Base-by-base conservation (phyloP, 2,329 filamentous ascomycete genomes). In the Colletotrichum lini region DNA sequence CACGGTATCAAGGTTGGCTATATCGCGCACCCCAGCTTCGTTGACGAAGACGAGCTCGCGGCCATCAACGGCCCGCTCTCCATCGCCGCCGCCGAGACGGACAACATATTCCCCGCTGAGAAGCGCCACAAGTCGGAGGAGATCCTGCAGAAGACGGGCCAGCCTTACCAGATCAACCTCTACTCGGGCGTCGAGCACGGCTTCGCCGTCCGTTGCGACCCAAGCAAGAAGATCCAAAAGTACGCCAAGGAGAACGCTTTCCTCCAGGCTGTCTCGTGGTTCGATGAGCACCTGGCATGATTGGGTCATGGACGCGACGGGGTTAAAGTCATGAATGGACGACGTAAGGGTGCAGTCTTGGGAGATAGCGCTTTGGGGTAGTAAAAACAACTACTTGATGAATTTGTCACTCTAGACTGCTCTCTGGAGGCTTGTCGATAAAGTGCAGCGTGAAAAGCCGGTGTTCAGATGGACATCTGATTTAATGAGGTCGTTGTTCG, bases 201-300 rank as follows among this genome's bases (percentile, higher is more conserved):
- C 0, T 97, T 96, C 77, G 86, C 91, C 10, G 91, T 95, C 2
- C 89, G 93, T 66, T 86, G 85, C 38, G 92, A 96, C 78, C 70
- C 87, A 42, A 86, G 77, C 72, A 86, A 90, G 73, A 87, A 86
- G 79, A 74, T 84, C 56, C 80, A 88, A 77, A 90, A 88, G 79
- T 96, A 88, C 76, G 91, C 93, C 47, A 95, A 94, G 87, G 93
- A 97, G 82, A 90, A 92, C 82, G 94, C 94, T 6, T 96, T 96
- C 79, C 77, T 86, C 74, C 94, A 96, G 85, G 93, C 93, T 45
- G 85, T 95, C 62, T 80, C 85, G 63, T 97, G 94, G 94, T 95
- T 97, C 75, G 87, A 93, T 75, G 84, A 90, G 80, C 85, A 88
- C 79, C 79, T 93, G 72, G 21, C 78, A 58, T 81, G 72, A 80